Conservation (phyloP, 805 yeast species). For the Kuraishia capsulata region DNA sequence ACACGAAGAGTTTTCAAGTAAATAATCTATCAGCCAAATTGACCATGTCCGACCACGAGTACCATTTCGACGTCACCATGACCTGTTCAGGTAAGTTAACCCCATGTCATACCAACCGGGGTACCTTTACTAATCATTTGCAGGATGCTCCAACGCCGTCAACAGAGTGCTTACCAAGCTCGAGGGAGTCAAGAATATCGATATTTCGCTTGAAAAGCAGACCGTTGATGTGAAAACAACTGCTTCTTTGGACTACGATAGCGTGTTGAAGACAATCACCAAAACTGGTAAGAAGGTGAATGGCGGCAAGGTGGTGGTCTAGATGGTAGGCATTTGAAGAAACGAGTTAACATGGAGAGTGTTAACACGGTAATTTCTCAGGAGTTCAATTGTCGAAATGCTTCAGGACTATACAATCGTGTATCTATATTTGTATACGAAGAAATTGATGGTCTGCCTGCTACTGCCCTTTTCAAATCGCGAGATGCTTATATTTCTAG, state of each 20-base stretch:
- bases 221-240: conserved; percentile 67
- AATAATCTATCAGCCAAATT: background rate
- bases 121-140: too few species aligned
- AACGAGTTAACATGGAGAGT: background rate
- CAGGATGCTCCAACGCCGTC: conserved; percentile 81
- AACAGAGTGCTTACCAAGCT: conserved; percentile 62
- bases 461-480: too few species aligned
- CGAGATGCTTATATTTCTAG: background rate
- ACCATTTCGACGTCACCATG: conserved; percentile 79
- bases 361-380: background rate
- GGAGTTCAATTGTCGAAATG: background rate
- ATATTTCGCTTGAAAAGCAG: conserved; percentile 74
- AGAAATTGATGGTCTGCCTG: too few species aligned
- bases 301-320: conserved; percentile 48
- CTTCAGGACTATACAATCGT: background rate
- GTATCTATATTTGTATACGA: background rate
- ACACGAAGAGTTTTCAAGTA: too few species aligned
- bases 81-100: conserved; percentile 57
- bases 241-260: conserved; percentile 52
- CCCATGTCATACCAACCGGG: too few species aligned
- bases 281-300: conserved; percentile 87
- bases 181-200: conserved; percentile 65
- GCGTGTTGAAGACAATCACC: conserved; percentile 69
- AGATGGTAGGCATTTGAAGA: conserved; percentile 4
- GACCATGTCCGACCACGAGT: conserved; percentile 46